A percentile compares a stretch with the other conserved stretches of the same genome.
Conservation (phyloP, 1,284 basidiomycete genomes). For the Ceratobasidium sp. region DNA sequence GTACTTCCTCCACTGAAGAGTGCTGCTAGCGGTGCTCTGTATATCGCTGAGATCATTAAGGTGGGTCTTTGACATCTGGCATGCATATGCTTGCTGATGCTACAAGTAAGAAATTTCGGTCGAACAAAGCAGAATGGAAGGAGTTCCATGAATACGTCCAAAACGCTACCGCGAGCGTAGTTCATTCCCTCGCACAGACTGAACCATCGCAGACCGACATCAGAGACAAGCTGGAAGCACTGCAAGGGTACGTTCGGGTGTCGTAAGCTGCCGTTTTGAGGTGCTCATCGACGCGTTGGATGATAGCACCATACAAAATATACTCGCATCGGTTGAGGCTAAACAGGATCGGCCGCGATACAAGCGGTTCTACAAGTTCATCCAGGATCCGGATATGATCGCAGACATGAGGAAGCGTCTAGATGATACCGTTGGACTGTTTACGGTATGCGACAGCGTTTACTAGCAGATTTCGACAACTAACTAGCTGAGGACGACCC, state of each 20-base stretch:
- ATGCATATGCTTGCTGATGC: neutral
- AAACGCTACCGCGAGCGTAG: neutral
- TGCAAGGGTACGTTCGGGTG: neutral
- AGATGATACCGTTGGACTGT: neutral
- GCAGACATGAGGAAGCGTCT: neutral
- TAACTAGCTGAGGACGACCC: neutral
- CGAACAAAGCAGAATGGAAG: neutral
- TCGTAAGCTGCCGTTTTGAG: no score
- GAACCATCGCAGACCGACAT: neutral
- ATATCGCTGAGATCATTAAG: neutral
- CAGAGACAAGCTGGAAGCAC: neutral
- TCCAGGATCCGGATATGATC: slow-evolving; percentile 12
- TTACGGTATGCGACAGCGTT: neutral
- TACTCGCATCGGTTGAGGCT: neutral
- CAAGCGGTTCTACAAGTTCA: neutral
- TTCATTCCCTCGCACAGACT: neutral
- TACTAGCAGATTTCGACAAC: neutral
- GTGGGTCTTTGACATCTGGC: neutral
- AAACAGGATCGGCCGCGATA: neutral
- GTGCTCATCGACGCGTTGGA: no score
- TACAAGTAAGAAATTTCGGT: neutral
- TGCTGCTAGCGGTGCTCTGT: neutral
- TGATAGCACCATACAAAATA: neutral
- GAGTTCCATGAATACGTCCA: neutral
- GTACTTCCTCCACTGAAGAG: slow-evolving; percentile 1